Evolutionary conservation across 495 filamentous ascomycete genomes (phyloP), one percentile per base, ranked within the genome.

Genomic region (Neurospora sublineolata): DNA sequence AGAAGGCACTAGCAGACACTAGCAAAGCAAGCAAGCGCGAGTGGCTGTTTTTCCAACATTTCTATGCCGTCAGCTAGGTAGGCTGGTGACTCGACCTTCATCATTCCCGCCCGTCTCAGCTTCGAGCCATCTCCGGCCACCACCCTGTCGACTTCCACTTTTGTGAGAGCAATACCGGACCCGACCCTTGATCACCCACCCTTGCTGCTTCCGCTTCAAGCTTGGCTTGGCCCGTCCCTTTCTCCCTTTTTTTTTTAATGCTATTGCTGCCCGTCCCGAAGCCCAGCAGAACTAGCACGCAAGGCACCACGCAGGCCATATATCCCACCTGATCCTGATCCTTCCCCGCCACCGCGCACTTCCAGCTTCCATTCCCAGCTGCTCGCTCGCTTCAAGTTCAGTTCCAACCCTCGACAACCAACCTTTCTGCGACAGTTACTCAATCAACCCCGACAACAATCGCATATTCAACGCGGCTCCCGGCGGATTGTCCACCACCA

Each of bases 1-100:
- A 64, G 5, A 30, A 30, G 41, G 14, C n/a, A 42, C 69, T 52
- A 70, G 42, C 42, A 70, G 41, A 37, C 37, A 33, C 69, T 58
- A 70, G 30, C 42, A 27, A 18, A 37, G 16, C 33, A n/a, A 64
- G 27, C 69, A 58, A 44, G 69, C 41, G 33, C 42, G 41, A 39
- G 69, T 64, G 42, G 41, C 41, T 42, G 69, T 40, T 70, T 72
- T 75, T 76, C 77, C 77, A 79, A 72, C 76, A 79, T 75, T 76
- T 75, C 76, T 74, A 73, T 73, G 39, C 27, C 52, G 52, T 60
- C 52, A 39, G 68, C 73, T 73, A 36, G 69, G 68, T 73, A 36
- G 69, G 68, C 70, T 42, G 33, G 67, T 68, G 44, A 69, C 67
- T 71, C 69, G 37, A 42, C 16, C 23, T 33, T 37, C 9, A 16